These are phyloP conservation scores for Lachnellula arida DNA, from an alignment of 2,329 filamentous ascomycete species.

Conservation along the genomic window DNA sequence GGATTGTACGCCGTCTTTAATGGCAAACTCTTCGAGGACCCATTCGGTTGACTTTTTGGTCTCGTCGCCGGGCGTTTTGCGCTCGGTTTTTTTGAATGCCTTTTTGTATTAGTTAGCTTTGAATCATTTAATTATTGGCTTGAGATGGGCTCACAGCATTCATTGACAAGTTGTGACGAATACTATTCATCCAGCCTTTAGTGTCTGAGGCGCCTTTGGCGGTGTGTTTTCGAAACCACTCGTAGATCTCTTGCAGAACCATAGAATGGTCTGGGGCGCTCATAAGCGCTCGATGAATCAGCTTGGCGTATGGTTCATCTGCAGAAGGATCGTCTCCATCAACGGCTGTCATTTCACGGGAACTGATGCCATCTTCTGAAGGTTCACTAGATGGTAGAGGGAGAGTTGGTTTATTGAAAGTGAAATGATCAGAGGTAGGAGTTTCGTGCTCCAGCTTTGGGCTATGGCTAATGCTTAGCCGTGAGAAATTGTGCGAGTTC, in stretches of 20 bases:
- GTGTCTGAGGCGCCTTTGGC: constrained; percentile 58
- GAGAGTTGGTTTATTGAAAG: constrained; percentile 9
- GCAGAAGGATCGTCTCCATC: constrained; percentile 31
- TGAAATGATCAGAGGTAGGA: not conserved
- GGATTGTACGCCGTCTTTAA: constrained; percentile 70
- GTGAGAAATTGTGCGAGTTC: constrained; percentile 12
- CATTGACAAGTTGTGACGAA: constrained; percentile 94
- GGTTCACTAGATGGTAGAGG: constrained; percentile 17
- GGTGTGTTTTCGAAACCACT: constrained; percentile 82
- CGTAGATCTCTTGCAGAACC: constrained; percentile 81
- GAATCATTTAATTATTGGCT: constrained; percentile 31
- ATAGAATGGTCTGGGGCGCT: constrained; percentile 62
- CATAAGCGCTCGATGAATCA: constrained; percentile 74
- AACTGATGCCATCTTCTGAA: constrained; percentile 26
- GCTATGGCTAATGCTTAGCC: constrained; percentile 18
- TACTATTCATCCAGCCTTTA: constrained; percentile 92
- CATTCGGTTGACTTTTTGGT: constrained; percentile 69
- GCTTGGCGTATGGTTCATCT: constrained; percentile 70
- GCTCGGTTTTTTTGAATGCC: constrained; percentile 52
- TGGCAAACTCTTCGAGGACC: constrained; percentile 67
- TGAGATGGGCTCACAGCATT: constrained; percentile 63
- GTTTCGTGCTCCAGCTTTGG: constrained; percentile 18
- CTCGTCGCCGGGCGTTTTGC: constrained; percentile 41
- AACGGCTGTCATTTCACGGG: constrained; percentile 25
- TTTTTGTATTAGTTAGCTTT: constrained; percentile 24